These are phyloP conservation scores for Aaosphaeria pasadenensis DNA, from an alignment of 2,329 filamentous ascomycete species.

Conservation along the genomic window DNA sequence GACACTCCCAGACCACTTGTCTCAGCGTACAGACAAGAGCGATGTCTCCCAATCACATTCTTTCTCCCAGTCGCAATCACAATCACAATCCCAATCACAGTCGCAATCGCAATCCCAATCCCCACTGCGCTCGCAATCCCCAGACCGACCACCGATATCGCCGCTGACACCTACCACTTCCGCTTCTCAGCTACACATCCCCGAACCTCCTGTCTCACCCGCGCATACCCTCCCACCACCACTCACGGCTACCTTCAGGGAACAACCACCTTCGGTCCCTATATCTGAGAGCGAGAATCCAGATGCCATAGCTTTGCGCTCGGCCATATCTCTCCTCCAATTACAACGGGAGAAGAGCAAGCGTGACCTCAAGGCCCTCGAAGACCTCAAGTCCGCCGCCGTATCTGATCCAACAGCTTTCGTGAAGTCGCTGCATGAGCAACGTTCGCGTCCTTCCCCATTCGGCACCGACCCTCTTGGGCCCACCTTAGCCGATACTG, in stretches of 20 bases:
- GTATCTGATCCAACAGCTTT: slow-evolving; percentile 70
- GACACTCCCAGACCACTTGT: slow-evolving; percentile 17
- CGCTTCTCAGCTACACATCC: slow-evolving; percentile 32
- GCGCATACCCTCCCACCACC: slow-evolving; percentile 26
- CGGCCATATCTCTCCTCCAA: slow-evolving; percentile 82
- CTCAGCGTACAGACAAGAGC: too few relatives aligned
- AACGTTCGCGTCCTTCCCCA: slow-evolving; percentile 44
- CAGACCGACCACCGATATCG: slow-evolving; percentile 37
- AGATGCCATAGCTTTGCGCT: slow-evolving; percentile 82
- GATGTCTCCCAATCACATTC: background rate
- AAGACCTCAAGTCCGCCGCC: slow-evolving; percentile 68
- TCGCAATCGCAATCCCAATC: background rate
- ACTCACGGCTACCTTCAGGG: slow-evolving; percentile 33
- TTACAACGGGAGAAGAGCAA: slow-evolving; percentile 77
- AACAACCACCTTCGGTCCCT: slow-evolving; percentile 42
- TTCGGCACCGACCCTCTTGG: slow-evolving; percentile 30
- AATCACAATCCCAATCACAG: too few relatives aligned
- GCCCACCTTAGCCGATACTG: slow-evolving; percentile 35
- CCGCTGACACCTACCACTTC: slow-evolving; percentile 39
- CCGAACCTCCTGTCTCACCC: slow-evolving; percentile 21
- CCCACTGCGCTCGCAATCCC: slow-evolving; percentile 29
- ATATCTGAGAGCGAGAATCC: slow-evolving; percentile 61
- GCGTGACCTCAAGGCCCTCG: slow-evolving; percentile 69
- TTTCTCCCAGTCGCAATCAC: too few relatives aligned
- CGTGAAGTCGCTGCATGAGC: slow-evolving; percentile 62